Evolutionary conservation across 2,329 filamentous ascomycete genomes (phyloP), one percentile per base, ranked within the genome.

Genomic region (Colletotrichum tofieldiae): DNA sequence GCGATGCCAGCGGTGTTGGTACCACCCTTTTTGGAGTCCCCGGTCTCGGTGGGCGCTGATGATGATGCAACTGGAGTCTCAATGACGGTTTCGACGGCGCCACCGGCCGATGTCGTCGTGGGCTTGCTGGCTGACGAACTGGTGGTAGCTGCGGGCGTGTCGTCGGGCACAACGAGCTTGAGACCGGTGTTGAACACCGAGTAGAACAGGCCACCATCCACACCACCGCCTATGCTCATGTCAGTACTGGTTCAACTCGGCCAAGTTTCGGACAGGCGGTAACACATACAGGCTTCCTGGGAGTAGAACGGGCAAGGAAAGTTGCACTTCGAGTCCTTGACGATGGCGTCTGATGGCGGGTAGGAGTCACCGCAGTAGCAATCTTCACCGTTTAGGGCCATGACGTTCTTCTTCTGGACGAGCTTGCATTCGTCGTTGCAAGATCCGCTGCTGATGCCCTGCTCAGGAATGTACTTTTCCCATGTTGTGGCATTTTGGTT

Each of bases 1-100:
- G 93, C 95, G 76, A 98, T 95, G 60, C 93, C 94, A 49, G 91
- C 93, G n/a, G 91, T 93, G 79, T 92, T 95, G n/a, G 91, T 85
- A 11, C 86, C 84, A 64, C 82, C 77, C 16, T 79, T 77, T 35
- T 77, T 75, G 32, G 76, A 66, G 0, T 67, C 68, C 5, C 58
- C 18, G 6, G 58, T 20, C 5, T 79, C 75, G 26, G 80, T 14
- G 16, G 62, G 37, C 3, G 51, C 11, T 9, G 62, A 16, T 37
- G 66, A n/a, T 32, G 29, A 32, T 29, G n/a, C 14, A 32, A 32
- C 23, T 18, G 68, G 67, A 3, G 73, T 65, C 67, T 71, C 58
- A 35, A 71, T 35, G 35, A 69, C 47, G 16, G 65, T 69, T 43
- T 66, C 26, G 23, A 69, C 45, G n/a, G 52, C 41, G 16, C 67